These are phyloP conservation scores for Cytospora piceicola DNA, from an alignment of 2,329 filamentous ascomycete species.

Conservation along the genomic window DNA sequence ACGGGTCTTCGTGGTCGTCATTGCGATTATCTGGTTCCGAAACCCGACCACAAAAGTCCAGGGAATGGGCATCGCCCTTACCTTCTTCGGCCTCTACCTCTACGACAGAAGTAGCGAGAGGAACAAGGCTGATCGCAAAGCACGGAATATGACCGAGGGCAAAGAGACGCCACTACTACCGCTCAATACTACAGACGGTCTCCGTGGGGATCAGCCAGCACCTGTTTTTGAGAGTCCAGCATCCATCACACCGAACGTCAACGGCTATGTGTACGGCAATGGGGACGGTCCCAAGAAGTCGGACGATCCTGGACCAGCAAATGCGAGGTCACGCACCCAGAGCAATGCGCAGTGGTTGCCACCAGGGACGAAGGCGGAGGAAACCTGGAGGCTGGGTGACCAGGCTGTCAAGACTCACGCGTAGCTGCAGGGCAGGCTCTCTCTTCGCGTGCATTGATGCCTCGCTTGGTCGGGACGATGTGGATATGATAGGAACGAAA, in stretches of 20 bases:
- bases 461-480: background rate
- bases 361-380: conserved; percentile 82
- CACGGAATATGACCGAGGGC: conserved; percentile 64
- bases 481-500: background rate
- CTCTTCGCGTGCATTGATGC: background rate
- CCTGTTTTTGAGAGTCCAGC: conserved; percentile 46
- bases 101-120: conserved; percentile 92
- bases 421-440: conserved; percentile 2
- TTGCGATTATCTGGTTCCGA: conserved; percentile 95
- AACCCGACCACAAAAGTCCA: conserved; percentile 84
- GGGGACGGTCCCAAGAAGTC: conserved; percentile 60
- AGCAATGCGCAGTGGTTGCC: conserved; percentile 69
- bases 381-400: conserved; percentile 69
- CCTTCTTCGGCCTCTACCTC: conserved; percentile 89
- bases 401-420: conserved; percentile 32
- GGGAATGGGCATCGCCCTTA: conserved; percentile 82
- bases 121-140: conserved; percentile 83
- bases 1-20: conserved; percentile 93
- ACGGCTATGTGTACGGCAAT: conserved; percentile 48
- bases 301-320: conserved; percentile 50
- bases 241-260: conserved; percentile 37
- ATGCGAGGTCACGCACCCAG: conserved; percentile 43
- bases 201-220: conserved; percentile 38
- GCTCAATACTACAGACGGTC: conserved; percentile 53
- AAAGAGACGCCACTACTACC: conserved; percentile 67